Conservation (phyloP, 129 eudicot genomes). For the Escallonia herrerae region DNA sequence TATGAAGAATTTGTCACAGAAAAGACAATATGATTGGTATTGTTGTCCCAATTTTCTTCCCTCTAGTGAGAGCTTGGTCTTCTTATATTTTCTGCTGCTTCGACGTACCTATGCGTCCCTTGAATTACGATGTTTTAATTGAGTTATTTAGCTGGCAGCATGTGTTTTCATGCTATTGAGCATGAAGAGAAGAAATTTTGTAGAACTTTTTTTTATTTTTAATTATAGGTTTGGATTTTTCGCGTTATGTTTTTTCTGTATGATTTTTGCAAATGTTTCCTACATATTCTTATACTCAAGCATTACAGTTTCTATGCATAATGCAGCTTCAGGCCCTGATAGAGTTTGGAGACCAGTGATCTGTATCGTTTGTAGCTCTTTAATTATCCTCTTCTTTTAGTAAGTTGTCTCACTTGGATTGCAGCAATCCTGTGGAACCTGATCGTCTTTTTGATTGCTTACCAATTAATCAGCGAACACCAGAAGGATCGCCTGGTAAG, state of each 20-base stretch:
- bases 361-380: background rate
- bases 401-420: slow-evolving; percentile 17
- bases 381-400: background rate
- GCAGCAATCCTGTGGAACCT: slow-evolving; percentile 90
- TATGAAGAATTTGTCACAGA: no score
- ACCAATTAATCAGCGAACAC: slow-evolving; percentile 59
- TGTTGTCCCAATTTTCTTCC: no score
- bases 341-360: background rate
- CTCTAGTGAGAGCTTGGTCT: no score
- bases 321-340: background rate
- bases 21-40: no score
- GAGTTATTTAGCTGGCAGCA: no score
- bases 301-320: background rate
- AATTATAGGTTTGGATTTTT: background rate
- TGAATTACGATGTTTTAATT: no score
- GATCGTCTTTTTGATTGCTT: slow-evolving; percentile 78
- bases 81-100: no score
- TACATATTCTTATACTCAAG: background rate
- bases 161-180: no score
- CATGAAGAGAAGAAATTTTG: no score
- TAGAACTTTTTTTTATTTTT: background rate
- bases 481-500: slow-evolving; percentile 41
- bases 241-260: background rate
- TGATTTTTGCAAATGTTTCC: background rate
- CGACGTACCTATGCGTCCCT: no score